Conservation (phyloP, 1,139 yeast species). For the Eremothecium cymbalariae region DNA sequence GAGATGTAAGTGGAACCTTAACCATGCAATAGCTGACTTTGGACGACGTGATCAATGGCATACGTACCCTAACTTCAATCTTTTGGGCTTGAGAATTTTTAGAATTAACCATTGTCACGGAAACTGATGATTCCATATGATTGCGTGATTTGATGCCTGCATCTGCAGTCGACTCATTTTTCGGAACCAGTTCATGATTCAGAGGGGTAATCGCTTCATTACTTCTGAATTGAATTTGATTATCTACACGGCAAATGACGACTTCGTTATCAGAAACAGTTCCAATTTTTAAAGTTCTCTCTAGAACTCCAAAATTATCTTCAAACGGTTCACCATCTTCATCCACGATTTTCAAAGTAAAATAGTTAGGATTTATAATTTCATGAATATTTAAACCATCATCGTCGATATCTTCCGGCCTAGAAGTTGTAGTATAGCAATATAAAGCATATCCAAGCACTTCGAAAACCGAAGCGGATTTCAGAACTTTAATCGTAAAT, state of each 20-base stretch:
- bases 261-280: conserved; percentile 64
- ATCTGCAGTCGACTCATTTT: background rate
- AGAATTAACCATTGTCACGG: too few relatives aligned
- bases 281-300: conserved; percentile 44
- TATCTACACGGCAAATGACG: conserved; percentile 45
- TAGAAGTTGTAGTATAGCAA: conserved; percentile 22
- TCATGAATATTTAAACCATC: conserved; percentile 18
- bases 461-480: conserved; percentile 48
- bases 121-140: too few relatives aligned
- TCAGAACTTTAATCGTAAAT: conserved; percentile 36
- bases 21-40: conserved; percentile 24
- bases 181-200: conserved; percentile 33
- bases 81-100: too few relatives aligned
- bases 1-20: conserved; percentile 30
- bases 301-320: conserved; percentile 61
- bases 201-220: conserved; percentile 46
- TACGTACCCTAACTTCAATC: conserved; percentile 29
- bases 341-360: conserved; percentile 64
- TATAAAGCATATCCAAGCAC: conserved; percentile 54
- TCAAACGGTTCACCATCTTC: conserved; percentile 78
- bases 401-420: conserved; percentile 18
- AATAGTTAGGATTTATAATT: conserved; percentile 46
- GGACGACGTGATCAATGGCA: conserved; percentile 30
- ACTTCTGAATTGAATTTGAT: conserved; percentile 31
- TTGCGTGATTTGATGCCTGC: too few relatives aligned